phyloP scores from a whole-genome alignment of 495 filamentous ascomycete species.

The Penicillium dipodomyicola region DNA sequence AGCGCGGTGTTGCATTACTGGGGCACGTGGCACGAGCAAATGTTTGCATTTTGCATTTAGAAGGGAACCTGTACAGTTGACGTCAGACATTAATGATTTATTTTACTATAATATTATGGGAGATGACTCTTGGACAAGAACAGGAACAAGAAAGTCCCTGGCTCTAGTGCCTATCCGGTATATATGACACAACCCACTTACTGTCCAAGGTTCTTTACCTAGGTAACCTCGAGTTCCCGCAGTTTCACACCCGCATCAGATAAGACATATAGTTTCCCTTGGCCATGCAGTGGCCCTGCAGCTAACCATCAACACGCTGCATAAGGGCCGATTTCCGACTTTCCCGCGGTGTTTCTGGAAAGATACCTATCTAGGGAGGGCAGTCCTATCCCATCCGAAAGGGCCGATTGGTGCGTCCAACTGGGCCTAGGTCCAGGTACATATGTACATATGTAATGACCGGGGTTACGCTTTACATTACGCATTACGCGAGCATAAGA shows the following conservation, averaged over 20 bases:
- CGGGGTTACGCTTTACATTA: not conserved
- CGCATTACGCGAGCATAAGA: not conserved
- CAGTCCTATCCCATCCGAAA: not conserved
- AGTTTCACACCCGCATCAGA: conserved; percentile 6
- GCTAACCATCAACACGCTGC: not conserved
- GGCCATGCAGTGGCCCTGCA: conserved; percentile 5
- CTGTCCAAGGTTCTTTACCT: not conserved
- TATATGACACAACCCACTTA: not conserved
- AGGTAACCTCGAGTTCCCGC: not conserved
- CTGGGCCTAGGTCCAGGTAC: not conserved
- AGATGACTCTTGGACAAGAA: not conserved
- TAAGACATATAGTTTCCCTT: not conserved
- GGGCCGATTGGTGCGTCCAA: not conserved
- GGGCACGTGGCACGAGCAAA: conserved; percentile 18
- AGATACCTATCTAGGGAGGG: not conserved
- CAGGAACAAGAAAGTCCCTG: not conserved
- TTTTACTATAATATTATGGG: not conserved
- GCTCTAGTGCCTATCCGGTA: not conserved
- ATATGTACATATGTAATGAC: not conserved
- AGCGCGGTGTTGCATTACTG: conserved; percentile 26
- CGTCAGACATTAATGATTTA: conserved; percentile 21
- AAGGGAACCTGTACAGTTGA: conserved; percentile 28
- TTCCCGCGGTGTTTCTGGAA: conserved; percentile 15
- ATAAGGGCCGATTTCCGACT: not conserved
- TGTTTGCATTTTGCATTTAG: conserved; percentile 25